Percentiles rank a stretch among this genome's conserved stretches.
Evolutionary conservation across 2,329 filamentous ascomycete species (phyloP).

Genomic region (Blastomyces silverae): DNA sequence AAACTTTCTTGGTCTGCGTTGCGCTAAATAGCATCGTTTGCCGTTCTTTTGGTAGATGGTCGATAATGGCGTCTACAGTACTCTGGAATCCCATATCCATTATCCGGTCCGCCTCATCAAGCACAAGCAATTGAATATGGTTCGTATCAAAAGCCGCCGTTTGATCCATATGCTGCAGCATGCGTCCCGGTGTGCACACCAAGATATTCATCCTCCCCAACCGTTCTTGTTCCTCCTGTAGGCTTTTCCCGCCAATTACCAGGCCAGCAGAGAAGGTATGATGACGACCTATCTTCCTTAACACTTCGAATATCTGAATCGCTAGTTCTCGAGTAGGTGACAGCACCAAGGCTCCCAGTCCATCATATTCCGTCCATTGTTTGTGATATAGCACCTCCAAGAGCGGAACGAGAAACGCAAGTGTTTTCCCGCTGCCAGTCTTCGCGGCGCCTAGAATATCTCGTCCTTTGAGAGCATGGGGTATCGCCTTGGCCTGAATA

Average conservation of each 20-base stretch:
- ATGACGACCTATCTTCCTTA: conserved; percentile 80
- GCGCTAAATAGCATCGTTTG: conserved; percentile 95
- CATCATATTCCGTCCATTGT: conserved; percentile 85
- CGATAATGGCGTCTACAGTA: conserved; percentile 84
- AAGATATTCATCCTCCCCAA: conserved; percentile 92
- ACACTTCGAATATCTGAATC: conserved; percentile 92
- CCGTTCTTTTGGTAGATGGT: conserved; percentile 75
- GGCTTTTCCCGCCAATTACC: conserved; percentile 85
- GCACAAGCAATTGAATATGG: conserved; percentile 83
- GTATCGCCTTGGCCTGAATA: conserved; percentile 84
- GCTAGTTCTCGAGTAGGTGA: conserved; percentile 92
- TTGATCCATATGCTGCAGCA: conserved; percentile 93
- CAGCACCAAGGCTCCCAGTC: conserved; percentile 84
- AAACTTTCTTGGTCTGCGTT: conserved; percentile 90
- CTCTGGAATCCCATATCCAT: conserved; percentile 95
- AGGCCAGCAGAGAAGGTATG: conserved; percentile 88
- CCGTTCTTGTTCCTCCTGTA: conserved; percentile 80
- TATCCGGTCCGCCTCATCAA: conserved; percentile 94
- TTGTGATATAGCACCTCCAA: conserved; percentile 86
- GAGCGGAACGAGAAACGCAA: conserved; percentile 86
- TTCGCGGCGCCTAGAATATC: conserved; percentile 94
- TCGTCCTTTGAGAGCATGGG: conserved; percentile 71
- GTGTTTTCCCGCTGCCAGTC: conserved; percentile 90
- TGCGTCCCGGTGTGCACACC: conserved; percentile 88
- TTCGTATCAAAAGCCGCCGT: conserved; percentile 84